Evolutionary conservation across 179 eudicot species (phyloP).

Genomic region (Silene vulgaris): DNA sequence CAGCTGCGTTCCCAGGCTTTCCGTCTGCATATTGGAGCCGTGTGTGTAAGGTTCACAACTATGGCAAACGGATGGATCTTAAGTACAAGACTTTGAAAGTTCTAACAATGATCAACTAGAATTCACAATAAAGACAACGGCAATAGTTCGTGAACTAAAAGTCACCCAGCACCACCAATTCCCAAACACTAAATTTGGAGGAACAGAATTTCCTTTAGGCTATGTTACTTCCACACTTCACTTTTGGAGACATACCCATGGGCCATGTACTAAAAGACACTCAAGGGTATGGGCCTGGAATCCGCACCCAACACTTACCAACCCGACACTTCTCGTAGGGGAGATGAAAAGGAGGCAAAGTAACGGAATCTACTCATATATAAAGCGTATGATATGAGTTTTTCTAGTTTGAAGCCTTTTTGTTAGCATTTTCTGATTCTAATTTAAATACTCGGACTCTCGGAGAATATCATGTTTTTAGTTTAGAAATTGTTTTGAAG

Average conservation of each 20-base stretch:
- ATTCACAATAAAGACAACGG: not conserved
- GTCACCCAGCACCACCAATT: not conserved
- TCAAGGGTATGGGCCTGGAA: not conserved
- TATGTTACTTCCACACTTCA: not conserved
- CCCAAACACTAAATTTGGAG: not conserved
- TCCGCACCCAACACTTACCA: not conserved
- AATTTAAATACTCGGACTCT: too few relatives aligned
- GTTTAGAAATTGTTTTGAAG: too few relatives aligned
- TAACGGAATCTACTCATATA: not conserved
- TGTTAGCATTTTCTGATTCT: too few relatives aligned
- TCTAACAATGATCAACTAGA: constrained; percentile 1
- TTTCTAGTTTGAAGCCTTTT: too few relatives aligned
- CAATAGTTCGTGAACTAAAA: not conserved
- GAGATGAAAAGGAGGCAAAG: not conserved
- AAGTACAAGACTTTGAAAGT: not conserved
- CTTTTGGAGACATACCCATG: not conserved
- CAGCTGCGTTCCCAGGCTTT: constrained; percentile 55
- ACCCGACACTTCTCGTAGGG: not conserved
- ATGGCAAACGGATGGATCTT: not conserved
- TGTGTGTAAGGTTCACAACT: constrained; percentile 14
- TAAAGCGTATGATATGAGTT: not conserved
- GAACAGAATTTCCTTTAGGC: not conserved
- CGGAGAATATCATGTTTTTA: too few relatives aligned
- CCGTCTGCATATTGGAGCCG: constrained; percentile 42
- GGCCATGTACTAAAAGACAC: not conserved